Conservation (phyloP, 1,284 basidiomycete species). For the Xerocomus amazonicus region DNA sequence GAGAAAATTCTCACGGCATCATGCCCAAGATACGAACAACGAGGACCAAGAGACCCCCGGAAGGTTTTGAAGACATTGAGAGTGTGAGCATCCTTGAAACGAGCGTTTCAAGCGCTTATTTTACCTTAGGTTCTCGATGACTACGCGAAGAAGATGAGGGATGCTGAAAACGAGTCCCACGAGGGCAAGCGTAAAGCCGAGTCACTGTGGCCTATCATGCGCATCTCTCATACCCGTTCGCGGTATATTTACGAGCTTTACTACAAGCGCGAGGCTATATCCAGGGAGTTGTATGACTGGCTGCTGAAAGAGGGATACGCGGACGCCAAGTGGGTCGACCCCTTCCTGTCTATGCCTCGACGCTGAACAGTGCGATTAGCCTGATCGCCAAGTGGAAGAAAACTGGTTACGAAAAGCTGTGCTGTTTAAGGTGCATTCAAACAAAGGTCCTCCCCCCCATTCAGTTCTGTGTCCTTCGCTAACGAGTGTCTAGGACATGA, state of each 20-base stretch:
- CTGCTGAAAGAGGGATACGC: constrained; percentile 96
- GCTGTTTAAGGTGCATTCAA: constrained; percentile 96
- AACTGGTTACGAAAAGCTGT: constrained; percentile 96
- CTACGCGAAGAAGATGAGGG: constrained; percentile 95
- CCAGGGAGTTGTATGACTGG: constrained; percentile 96
- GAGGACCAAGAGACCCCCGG: constrained; percentile 93
- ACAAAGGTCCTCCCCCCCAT: constrained; percentile 58
- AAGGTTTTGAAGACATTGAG: constrained; percentile 97
- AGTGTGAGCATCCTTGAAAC: constrained; percentile 41
- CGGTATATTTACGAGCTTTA: constrained; percentile 98
- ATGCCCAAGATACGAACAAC: constrained; percentile 97
- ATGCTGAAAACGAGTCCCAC: constrained; percentile 95
- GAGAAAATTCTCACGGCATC: constrained; percentile 19
- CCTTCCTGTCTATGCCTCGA: constrained; percentile 4
- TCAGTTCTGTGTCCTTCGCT: constrained; percentile 11
- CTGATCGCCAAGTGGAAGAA: constrained; percentile 99
- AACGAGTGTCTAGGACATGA: constrained; percentile 78
- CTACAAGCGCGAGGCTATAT: constrained; percentile 97
- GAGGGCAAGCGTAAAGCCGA: constrained; percentile 98
- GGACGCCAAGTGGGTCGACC: constrained; percentile 82
- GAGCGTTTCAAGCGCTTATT: constrained; percentile 6
- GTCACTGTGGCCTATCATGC: constrained; percentile 99
- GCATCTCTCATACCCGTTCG: constrained; percentile 92
- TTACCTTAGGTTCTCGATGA: constrained; percentile 78
- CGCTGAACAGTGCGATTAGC: constrained; percentile 42